Evolutionary conservation across 2,329 filamentous ascomycete species (phyloP), one percentile per base, ranked within the genome.

Genomic region (Fusarium sp.): DNA sequence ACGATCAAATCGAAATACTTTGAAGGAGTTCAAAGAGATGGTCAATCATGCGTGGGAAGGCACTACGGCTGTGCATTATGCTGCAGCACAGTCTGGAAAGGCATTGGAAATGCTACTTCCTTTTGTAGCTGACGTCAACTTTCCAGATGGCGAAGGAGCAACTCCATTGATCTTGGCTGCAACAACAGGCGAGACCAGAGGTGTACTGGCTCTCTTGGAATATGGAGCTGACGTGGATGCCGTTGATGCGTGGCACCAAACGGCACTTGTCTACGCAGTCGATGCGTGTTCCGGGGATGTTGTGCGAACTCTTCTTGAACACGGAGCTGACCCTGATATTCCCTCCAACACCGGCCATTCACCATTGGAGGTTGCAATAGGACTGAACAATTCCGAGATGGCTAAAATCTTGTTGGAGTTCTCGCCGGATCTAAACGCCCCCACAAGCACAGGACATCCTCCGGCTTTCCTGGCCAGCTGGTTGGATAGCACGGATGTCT

Each of bases 51-150:
- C 57, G 6, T 71, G 69, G 69, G 64, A 61, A 21, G 67, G 67
- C 11, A 68, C 60, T 9, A 69, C 68, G 8, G 67, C 69, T 5
- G 36, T 63, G 15, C 69, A 72, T 46, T 66, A 64, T 49, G 69
- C 69, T 8, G 69, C 67, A 17, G 59, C 51, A 15, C 67, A 64
- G 26, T 43, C 38, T 4, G 67, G 67, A 21, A 50, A 47, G 17
- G 54, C 57, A 6, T 51, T 72, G 10, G 62, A 65, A 28, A 38
- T 71, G 7, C 46, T 72, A 34, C 22, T 72, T 7, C 69, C 65
- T 17, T 72, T 65, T 34, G 44, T 57, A 17, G 42, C 56, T 21
- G 57, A 72, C 28, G 19, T 72, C 19, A 40, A 72, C 19, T 39
- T 64, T 3, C 50, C 52, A 15, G 65, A 72, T 21, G 60, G 55